Evolutionary conservation across 495 filamentous ascomycete species (phyloP), one percentile per base, ranked within the genome.

Genomic region (Tricharina praecox): DNA sequence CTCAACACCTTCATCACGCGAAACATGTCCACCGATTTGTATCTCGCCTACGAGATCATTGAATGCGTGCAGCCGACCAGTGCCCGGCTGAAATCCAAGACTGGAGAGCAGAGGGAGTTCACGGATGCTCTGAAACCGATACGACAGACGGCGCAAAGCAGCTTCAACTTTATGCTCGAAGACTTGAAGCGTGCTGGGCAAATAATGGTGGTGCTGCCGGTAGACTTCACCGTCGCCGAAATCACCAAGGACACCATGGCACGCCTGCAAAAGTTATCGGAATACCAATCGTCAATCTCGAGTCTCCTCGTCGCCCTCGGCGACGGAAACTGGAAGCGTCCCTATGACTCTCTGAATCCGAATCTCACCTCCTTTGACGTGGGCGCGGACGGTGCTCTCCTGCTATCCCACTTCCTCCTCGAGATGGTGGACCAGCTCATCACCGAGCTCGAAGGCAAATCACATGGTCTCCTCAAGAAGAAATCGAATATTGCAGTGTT

Each of bases 21-120:
- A 24, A 85, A 94, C 58, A 68, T 95, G 33, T 77, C 75, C 55
- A 96, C 86, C 0, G 90, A 99, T 64, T 94, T 92, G 66, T 99
- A 82, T 61, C 72, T 99, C 20, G 86, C 85, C 3, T 99, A 92
- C 60, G 90, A 99, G 59, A 86, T 96, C 45, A 81, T 93, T 36
- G 88, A 93, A 54, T 83, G 93, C 49, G 81, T 99, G 34, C 82
- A 82, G 2, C 70, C 70, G 26, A 72, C 92, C 49, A 85, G 82
- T 10, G 76, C 79, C 51, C 76, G 79, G 38, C 69, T 99, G 4
- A 92, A 92, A 45, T 65, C 69, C 2, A 77, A 79, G 55, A 90
- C 84, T 3, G 85, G 83, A 1, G 87, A 93, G 60, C 74, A 93
- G 32, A 93, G 93, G 61, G 72, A 73, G 28, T 76, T 96, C 37